phyloP scores from a whole-genome alignment of 257 asterid genomes.

The Thymus mandschuricus region DNA sequence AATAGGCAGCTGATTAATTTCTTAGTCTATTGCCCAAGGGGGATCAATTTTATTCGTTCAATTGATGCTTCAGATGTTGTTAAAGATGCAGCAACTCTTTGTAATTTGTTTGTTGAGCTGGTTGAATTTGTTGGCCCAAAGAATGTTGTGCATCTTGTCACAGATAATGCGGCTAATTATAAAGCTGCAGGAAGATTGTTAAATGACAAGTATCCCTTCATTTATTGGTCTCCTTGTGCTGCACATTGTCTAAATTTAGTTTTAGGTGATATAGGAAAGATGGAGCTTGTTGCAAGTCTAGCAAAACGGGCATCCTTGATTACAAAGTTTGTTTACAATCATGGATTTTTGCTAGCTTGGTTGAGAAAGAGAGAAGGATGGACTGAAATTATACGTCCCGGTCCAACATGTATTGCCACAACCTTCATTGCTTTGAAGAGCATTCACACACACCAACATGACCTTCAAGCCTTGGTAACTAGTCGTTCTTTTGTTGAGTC shows the following conservation, averaged over 20 bases:
- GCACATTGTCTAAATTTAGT: background rate
- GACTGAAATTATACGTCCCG: background rate
- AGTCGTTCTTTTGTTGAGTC: background rate
- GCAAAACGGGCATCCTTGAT: background rate
- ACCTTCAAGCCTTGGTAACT: background rate
- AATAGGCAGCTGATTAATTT: background rate
- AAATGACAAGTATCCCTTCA: background rate
- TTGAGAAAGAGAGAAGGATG: background rate
- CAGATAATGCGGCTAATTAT: constrained; percentile 3
- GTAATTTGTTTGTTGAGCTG: background rate
- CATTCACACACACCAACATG: background rate
- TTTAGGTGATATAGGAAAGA: background rate
- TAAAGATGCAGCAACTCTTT: background rate
- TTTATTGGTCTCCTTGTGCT: constrained; percentile 1
- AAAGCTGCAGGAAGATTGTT: background rate
- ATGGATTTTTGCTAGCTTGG: background rate
- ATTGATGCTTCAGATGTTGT: background rate
- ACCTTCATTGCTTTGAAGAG: background rate
- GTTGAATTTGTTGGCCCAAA: background rate
- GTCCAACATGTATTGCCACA: background rate
- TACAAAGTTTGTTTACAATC: no score
- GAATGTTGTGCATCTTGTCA: background rate
- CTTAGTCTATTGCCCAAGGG: background rate
- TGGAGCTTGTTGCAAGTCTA: background rate
- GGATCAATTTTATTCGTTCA: background rate